Evolutionary conservation across 805 yeast species (phyloP).

Genomic region (Tetrapisispora fleetii): DNA sequence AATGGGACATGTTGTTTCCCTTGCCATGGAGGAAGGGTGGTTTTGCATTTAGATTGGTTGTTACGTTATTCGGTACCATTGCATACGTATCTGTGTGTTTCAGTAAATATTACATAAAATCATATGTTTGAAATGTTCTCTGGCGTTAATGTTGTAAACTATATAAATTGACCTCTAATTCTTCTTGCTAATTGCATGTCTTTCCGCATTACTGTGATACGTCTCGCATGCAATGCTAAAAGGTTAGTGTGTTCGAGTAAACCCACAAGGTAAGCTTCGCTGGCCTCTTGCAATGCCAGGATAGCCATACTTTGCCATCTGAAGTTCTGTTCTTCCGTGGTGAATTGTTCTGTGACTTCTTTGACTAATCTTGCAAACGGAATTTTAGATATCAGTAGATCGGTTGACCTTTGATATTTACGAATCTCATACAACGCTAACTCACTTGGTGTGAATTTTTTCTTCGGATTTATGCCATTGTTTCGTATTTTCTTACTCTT

Average conservation of each 20-base stretch:
- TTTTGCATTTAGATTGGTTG: too few species aligned
- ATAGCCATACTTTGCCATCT: constrained; percentile 77
- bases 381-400: constrained; percentile 54
- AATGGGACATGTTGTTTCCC: too few species aligned
- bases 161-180: constrained; percentile 46
- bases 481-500: constrained; percentile 4
- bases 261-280: constrained; percentile 68
- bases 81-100: not conserved
- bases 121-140: too few species aligned
- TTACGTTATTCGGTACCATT: not conserved
- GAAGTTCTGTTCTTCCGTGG: constrained; percentile 42
- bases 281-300: constrained; percentile 70
- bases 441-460: constrained; percentile 53
- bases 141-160: not conserved
- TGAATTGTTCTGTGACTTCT: constrained; percentile 52
- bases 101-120: not conserved
- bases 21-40: too few species aligned
- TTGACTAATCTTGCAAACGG: constrained; percentile 73
- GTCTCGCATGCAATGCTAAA: constrained; percentile 67
- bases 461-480: constrained; percentile 32
- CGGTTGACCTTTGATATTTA: constrained; percentile 57
- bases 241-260: constrained; percentile 68
- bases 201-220: constrained; percentile 80
- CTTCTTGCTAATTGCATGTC: constrained; percentile 75
- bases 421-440: constrained; percentile 60